These are phyloP conservation scores for Closterium sp. DNA, from an alignment of 139 green algal species.

Conservation along the genomic window DNA sequence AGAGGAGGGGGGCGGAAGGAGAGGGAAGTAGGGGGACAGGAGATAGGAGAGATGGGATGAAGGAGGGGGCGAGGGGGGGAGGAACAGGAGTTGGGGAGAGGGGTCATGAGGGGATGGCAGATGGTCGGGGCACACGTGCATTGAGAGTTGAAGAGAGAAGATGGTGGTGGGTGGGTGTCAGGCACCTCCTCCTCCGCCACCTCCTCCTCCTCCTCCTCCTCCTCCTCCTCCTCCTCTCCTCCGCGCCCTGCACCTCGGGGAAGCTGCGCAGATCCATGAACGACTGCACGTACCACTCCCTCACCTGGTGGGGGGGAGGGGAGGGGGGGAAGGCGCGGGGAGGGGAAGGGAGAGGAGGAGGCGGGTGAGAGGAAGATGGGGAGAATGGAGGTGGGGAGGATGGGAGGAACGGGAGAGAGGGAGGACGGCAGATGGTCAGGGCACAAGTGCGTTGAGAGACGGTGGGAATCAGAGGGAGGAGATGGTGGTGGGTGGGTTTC, in stretches of 20 bases:
- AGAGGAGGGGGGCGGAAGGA: background rate
- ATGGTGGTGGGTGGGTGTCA: too few relatives aligned
- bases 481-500: too few relatives aligned
- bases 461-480: too few relatives aligned
- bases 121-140: background rate
- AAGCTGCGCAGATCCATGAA: conserved; percentile 87
- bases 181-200: too few relatives aligned
- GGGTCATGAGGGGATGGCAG: background rate
- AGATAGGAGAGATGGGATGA: background rate
- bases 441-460: too few relatives aligned
- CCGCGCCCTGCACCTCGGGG: conserved; percentile 60
- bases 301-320: conserved; percentile 70
- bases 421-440: too few relatives aligned
- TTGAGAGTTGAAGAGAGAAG: too few relatives aligned
- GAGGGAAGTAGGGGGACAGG: background rate
- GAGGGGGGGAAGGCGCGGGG: background rate
- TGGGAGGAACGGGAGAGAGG: too few relatives aligned
- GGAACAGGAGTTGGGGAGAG: background rate
- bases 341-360: too few relatives aligned
- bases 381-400: too few relatives aligned
- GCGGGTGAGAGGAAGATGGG: background rate
- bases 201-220: too few relatives aligned
- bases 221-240: background rate
- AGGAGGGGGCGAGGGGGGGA: background rate
- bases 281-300: conserved; percentile 96